Evolutionary conservation across 768 basidiomycete genomes (phyloP).

Genomic region (Hysterangium stoloniferum): DNA sequence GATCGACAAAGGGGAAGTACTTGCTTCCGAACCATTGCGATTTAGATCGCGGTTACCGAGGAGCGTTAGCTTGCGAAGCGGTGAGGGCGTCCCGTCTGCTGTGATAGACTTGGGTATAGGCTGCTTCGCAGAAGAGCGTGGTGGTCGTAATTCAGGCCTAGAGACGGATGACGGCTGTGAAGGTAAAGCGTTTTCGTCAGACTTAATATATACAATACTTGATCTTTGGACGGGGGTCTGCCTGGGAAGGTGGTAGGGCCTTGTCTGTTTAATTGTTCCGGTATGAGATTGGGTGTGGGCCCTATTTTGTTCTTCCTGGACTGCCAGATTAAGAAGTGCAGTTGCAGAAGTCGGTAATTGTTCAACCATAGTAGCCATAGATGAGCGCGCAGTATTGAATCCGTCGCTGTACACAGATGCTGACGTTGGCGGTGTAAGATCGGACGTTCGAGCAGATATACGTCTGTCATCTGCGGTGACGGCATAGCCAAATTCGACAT

Average conservation of each 20-base stretch:
- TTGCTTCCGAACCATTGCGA: constrained; percentile 19
- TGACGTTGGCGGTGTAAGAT: constrained; percentile 4
- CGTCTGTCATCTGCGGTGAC: not conserved
- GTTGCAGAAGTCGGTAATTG: constrained; percentile 26
- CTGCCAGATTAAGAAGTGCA: not conserved
- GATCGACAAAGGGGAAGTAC: constrained; percentile 49
- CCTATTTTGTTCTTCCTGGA: constrained; percentile 17
- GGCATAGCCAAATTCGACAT: constrained; percentile 6
- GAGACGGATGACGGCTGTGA: constrained; percentile 23
- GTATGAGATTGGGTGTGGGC: constrained; percentile 30
- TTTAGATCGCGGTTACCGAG: constrained; percentile 51
- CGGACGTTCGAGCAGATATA: not conserved
- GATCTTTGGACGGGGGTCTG: constrained; percentile 34
- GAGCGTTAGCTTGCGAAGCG: constrained; percentile 34
- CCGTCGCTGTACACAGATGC: constrained; percentile 16
- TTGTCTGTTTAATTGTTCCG: constrained; percentile 23
- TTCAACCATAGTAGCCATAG: constrained; percentile 34
- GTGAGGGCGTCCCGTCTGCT: constrained; percentile 3
- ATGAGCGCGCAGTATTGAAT: constrained; percentile 45
- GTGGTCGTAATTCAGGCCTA: not conserved
- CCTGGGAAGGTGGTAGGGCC: constrained; percentile 17
- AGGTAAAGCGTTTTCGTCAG: constrained; percentile 34
- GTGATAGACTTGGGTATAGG: constrained; percentile 3
- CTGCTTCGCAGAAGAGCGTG: constrained; percentile 5
- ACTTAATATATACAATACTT: constrained; percentile 59